Base-by-base conservation (phyloP, 331 rosid species). In the Stylosanthes scabra region DNA sequence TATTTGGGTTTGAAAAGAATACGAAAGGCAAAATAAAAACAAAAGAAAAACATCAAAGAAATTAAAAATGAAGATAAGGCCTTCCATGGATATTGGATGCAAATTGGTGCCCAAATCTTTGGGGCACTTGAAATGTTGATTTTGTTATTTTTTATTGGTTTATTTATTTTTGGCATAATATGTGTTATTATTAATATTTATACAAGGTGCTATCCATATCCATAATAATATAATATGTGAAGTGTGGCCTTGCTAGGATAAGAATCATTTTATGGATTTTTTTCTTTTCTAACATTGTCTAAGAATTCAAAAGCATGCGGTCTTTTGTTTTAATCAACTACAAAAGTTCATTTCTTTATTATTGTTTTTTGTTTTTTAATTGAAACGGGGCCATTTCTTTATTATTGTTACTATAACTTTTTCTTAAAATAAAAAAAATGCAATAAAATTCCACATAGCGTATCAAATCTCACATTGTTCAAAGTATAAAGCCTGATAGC, bases 1-100 rank as follows among this genome's bases (percentile, higher is more conserved):
- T 13, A 50, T 75, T 75, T 75, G 73, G 66, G 57, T 54, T 52
- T 49, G 8, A 63, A 42, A 74, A 28, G 72, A 76, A 49, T 11
- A 29, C 28, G 47, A 68, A 68, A 58, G 12, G 39, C 20, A 25
- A 9, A 60, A 39, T 14, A 60, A 39, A 61, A 40, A 49, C 49
- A 16, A 16, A 50, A 34, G 52, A 61, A 41, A 51, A 58, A 50
- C 37, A 76, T 47, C 29, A 3, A 46, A 58, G 47, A 69, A 61
- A 51, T 42, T 20, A 20, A 20, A 20, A 20, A 20, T 20, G 60
- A 55, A 56, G 72, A 78, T 13, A 70, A 76, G 37, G 45, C 25
- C 77, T 63, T 54, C 68, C 34, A 39, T 40, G 49, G 29, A 52
- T 59, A 51, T 50, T 68, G 70, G 49, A 50, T 11, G 61, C 13